Conservation (phyloP, 2,329 filamentous ascomycete genomes). For the Pseudogymnoascus sp. region DNA sequence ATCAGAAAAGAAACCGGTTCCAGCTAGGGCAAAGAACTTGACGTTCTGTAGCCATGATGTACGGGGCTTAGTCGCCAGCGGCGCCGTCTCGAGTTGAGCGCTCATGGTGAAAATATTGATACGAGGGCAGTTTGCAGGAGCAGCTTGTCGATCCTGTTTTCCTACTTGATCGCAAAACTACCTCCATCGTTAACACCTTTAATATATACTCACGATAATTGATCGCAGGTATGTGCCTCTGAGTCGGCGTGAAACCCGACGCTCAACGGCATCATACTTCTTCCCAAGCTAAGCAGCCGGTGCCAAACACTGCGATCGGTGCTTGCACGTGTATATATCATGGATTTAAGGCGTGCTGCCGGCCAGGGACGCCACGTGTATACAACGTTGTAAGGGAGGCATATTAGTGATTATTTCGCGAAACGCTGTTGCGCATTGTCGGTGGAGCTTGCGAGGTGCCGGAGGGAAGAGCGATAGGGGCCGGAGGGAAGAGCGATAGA, state of each 20-base stretch:
- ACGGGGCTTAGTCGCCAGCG: background rate
- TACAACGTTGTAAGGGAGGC: background rate
- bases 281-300: background rate
- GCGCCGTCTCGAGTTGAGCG: background rate
- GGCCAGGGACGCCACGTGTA: background rate
- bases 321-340: background rate
- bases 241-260: background rate
- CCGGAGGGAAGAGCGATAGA: background rate
- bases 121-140: background rate
- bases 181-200: background rate
- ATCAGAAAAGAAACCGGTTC: conserved; percentile 25
- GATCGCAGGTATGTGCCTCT: background rate
- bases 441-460: background rate
- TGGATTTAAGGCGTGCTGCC: background rate
- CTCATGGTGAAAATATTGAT: background rate
- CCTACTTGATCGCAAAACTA: background rate
- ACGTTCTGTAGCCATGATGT: conserved; percentile 15
- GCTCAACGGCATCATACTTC: background rate
- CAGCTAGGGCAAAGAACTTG: conserved; percentile 21
- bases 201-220: background rate
- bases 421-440: background rate
- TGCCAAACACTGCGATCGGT: background rate
- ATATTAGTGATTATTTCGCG: background rate
- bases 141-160: background rate
- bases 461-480: background rate